A percentile compares a stretch with the other conserved stretches of the same genome.
Conservation (phyloP, 768 basidiomycete genomes). For the Steccherinum ochraceum region DNA sequence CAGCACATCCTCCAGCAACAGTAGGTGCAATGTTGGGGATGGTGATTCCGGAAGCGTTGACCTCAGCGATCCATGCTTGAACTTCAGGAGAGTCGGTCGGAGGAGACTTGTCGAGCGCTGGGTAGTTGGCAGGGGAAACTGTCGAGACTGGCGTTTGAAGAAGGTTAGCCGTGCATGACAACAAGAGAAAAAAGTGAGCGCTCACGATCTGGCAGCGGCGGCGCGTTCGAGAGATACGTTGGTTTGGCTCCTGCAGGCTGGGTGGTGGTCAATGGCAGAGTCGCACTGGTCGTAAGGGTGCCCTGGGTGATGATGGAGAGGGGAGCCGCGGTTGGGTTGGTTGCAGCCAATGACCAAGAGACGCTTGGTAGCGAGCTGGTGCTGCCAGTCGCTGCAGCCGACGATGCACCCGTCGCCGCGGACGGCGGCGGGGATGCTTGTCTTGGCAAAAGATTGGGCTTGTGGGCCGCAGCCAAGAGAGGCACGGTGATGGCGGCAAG, state of each 20-base stretch:
- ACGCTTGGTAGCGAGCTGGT: constrained; percentile 5
- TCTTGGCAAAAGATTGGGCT: constrained; percentile 2
- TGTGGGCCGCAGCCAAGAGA: constrained; percentile 36
- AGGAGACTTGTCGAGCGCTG: constrained; percentile 56
- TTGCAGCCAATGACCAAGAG: constrained; percentile 23
- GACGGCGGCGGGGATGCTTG: constrained; percentile 5
- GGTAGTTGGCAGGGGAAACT: constrained; percentile 52
- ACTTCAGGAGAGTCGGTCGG: constrained; percentile 58
- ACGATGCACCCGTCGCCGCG: neutral
- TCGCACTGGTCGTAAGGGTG: constrained; percentile 19
- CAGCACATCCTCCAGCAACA: constrained; percentile 41
- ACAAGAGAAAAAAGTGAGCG: neutral
- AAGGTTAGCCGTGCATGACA: too few species aligned
- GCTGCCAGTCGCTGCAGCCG: constrained; percentile 7
- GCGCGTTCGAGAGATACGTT: constrained; percentile 47
- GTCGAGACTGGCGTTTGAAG: constrained; percentile 33
- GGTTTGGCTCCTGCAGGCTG: constrained; percentile 28
- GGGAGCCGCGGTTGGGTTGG: constrained; percentile 30
- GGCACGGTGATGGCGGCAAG: constrained; percentile 29
- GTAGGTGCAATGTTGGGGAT: constrained; percentile 52
- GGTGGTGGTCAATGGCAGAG: constrained; percentile 27
- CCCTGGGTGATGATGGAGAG: constrained; percentile 22
- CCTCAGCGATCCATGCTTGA: constrained; percentile 63
- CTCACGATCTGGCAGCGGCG: constrained; percentile 50
- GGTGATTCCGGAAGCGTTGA: constrained; percentile 43